These are phyloP conservation scores for Tylopilus orsonianus DNA, from an alignment of 1,284 basidiomycete genomes.

Conservation along the genomic window DNA sequence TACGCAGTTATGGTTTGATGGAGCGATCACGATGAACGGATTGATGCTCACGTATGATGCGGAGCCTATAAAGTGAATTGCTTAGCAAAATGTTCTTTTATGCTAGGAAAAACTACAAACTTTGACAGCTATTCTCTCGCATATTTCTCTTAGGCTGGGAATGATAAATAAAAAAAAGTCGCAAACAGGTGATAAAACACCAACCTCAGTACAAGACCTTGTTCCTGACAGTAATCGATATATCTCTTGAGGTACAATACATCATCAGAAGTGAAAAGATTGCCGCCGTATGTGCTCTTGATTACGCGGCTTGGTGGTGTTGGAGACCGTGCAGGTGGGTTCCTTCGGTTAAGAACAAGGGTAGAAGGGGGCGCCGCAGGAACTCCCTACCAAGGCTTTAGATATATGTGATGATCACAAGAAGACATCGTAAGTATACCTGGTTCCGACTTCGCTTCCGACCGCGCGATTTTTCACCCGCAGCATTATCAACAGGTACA, in stretches of 20 bases:
- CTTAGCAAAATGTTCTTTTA: slow-evolving; percentile 2
- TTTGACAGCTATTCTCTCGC: slow-evolving; percentile 79
- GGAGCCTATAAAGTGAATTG: slow-evolving; percentile 54
- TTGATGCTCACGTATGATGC: slow-evolving; percentile 67
- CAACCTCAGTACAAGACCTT: slow-evolving; percentile 75
- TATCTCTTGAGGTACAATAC: slow-evolving; percentile 77
- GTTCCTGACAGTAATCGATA: slow-evolving; percentile 82
- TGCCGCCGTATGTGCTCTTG: slow-evolving; percentile 83
- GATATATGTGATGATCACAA: slow-evolving; percentile 9
- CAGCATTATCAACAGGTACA: slow-evolving; percentile 21
- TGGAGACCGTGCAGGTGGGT: slow-evolving; percentile 72
- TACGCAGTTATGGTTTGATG: slow-evolving; percentile 32
- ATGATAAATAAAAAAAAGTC: not conserved
- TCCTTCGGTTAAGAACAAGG: slow-evolving; percentile 59
- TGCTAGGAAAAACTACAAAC: slow-evolving; percentile 34
- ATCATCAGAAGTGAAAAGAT: slow-evolving; percentile 78
- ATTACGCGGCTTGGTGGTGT: slow-evolving; percentile 78
- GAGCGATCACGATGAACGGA: not conserved
- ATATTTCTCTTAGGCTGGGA: slow-evolving; percentile 74
- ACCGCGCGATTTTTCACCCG: slow-evolving; percentile 48
- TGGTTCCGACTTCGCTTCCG: slow-evolving; percentile 62
- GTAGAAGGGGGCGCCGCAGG: slow-evolving; percentile 63
- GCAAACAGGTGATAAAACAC: slow-evolving; percentile 2
- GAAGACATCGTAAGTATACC: slow-evolving; percentile 34
- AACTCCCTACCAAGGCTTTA: slow-evolving; percentile 38